Base-by-base conservation (phyloP, 2,329 filamentous ascomycete genomes). In the Aspergillus caelatus region DNA sequence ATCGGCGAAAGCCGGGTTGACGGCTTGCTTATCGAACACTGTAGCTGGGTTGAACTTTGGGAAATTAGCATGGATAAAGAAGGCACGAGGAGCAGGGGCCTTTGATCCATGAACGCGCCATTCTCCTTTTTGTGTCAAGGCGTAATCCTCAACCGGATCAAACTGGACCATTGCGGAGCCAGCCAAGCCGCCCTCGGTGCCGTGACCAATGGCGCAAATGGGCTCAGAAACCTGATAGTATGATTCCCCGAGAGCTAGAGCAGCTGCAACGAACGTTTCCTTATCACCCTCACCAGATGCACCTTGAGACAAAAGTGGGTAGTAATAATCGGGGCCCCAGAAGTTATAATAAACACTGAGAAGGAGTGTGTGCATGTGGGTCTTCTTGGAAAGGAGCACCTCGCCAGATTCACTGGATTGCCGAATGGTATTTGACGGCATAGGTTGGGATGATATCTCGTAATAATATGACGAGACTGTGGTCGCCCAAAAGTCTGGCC, bases 221-320 rank as follows among this genome's bases (percentile, higher is more conserved):
- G 69, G 73, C 61, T 78, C 72, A 36, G 72, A 73, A 53, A 83
- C 81, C 39, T 78, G 74, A 65, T 83, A 81, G 67, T 78, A 82
- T 2, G 77, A 68, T 7, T 78, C 72, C 5, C 72, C 68, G 1
- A 82, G 69, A 12, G 74, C 79, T 3, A 77, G 65, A 10, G 83
- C 81, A 9, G 82, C 82, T 6, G 79, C 74, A 19, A 82, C 69
- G 65, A 84, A 84, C 0, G 82, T 84, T 67, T 84, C 82, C 67
- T 84, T 84, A 71, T 84, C 82, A 19, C 83, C 83, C 70, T 84
- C 77, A 12, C 82, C 83, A 0, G 79, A 73, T 9, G 78, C 81
- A 39, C 82, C 82, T 68, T 83, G 82, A 4, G 77, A 80, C 10
- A 83, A 73, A 0, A 84, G 70, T 0, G 77, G 75, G 63, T 83